Evolutionary conservation across 345 rosid species (phyloP), one percentile per base, ranked within the genome.

Genomic region (Eucalyptus polyanthemos): DNA sequence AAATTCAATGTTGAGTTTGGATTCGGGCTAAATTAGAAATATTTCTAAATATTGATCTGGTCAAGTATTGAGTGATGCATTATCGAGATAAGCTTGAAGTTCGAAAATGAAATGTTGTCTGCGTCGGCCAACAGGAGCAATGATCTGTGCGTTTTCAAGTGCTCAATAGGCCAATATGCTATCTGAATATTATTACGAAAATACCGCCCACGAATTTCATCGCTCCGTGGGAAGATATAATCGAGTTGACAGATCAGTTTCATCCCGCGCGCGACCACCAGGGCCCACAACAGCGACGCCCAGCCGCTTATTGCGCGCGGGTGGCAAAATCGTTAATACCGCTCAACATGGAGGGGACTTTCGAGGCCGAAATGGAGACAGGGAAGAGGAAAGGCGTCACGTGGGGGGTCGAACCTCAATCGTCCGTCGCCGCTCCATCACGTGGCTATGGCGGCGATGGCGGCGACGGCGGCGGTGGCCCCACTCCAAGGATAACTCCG

Each of bases 401-500:
- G 34, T 62, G 4, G 16, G 31, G 4, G 34, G 69, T 6, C 17
- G 69, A 62, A 65, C 12, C 83, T 72, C 27, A 3, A 11, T 24
- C 83, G 83, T 11, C 83, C 83, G 47, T 11, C 45, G 47, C 25
- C 8, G 45, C 3, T 10, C 15, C 14, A 19, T 37, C 14, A 31
- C 11, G 42, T 5, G 22, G 2, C 24, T 1, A 53, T 9, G 29
- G 56, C 56, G 56, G 10, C 56, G 10, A 8, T 2, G 60, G 60
- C 27, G 60, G 60, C 60, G 62, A 15, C 17, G 6, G 37, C 76
- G 6, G 24, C 7, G 1, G 24, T 0, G 81, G 44, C 45, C 80
- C 24, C 12, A 9, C 80, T n/a, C 21, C 5, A 53, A 0, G 80
- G 40, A 2, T 17, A 8, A 72, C 12, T 69, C 44, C 25, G 0